Percentiles rank a stretch among this genome's conserved stretches.
Evolutionary conservation across 2,329 filamentous ascomycete species (phyloP).

Genomic region (Botryosphaeria dothidea): DNA sequence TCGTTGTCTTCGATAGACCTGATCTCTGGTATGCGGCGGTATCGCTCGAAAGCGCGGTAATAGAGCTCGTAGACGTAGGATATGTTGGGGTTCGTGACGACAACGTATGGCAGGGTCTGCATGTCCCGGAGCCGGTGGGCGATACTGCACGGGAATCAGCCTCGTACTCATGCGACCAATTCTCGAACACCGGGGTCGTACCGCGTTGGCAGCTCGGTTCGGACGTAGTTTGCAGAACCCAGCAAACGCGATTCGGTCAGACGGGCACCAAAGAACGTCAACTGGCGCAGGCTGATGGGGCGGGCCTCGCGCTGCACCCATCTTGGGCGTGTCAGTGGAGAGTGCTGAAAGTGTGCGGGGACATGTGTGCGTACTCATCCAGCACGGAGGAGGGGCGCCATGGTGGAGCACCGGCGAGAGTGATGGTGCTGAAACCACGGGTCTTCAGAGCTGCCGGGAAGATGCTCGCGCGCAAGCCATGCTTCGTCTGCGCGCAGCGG

Average conservation of each 20-base stretch:
- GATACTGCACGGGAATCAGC: slow-evolving; percentile 55
- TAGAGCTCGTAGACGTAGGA: slow-evolving; percentile 96
- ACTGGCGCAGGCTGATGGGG: slow-evolving; percentile 92
- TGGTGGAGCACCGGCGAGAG: slow-evolving; percentile 45
- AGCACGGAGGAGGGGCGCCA: slow-evolving; percentile 61
- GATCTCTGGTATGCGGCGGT: slow-evolving; percentile 82
- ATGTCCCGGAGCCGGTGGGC: slow-evolving; percentile 96
- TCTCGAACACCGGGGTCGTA: slow-evolving; percentile 35
- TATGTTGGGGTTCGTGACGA: slow-evolving; percentile 93
- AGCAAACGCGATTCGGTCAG: slow-evolving; percentile 86
- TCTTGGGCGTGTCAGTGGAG: slow-evolving; percentile 49
- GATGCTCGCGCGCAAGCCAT: neutral
- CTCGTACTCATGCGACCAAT: neutral
- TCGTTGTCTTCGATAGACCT: slow-evolving; percentile 89
- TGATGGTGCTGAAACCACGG: neutral
- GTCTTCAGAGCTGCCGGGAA: neutral
- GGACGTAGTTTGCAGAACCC: slow-evolving; percentile 95
- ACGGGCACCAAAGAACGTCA: slow-evolving; percentile 95
- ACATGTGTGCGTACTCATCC: slow-evolving; percentile 53
- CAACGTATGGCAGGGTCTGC: slow-evolving; percentile 92
- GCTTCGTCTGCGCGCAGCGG: slow-evolving; percentile 1
- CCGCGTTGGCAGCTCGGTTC: slow-evolving; percentile 88
- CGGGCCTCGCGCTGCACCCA: slow-evolving; percentile 91
- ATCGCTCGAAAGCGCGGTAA: slow-evolving; percentile 91
- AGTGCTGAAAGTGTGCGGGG: neutral